Evolutionary conservation across 2,329 filamentous ascomycete genomes (phyloP), one percentile per base, ranked within the genome.

Genomic region (Xylaria sp.): DNA sequence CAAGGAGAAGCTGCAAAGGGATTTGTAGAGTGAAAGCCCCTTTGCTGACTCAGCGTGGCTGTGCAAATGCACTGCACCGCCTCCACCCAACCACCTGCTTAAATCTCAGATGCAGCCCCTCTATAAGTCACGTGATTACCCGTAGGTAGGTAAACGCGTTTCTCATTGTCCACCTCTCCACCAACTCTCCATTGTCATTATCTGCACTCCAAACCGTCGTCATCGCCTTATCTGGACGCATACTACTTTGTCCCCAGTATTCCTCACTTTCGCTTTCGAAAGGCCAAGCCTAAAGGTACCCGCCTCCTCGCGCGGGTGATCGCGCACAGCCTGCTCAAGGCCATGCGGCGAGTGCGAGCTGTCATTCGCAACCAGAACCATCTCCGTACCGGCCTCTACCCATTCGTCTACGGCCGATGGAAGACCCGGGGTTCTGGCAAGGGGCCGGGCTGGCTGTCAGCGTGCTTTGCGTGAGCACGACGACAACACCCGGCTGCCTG

Each of bases 351-450:
- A 69, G 70, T 72, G 63, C 52, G 68, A 72, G 59, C 62, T 6
- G 68, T 70, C 57, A 69, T 63, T 70, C 56, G 68, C 68, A 65
- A 68, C 70, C 70, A 72, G 66, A 66, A 66, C 60, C 68, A 70
- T 59, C 63, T 65, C 20, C 68, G 0, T 62, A 70, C 70, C 59
- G 70, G 68, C 70, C 39, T 72, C 70, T 72, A 72, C 70, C 70
- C 70, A 70, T 72, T 46, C 59, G 65, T 23, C 70, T 70, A 69
- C 70, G 70, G 70, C 63, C 59, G 56, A 70, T 70, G 65, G 70
- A 72, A 72, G 70, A 70, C 70, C 70, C 63, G 68, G 70, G 70
- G 65, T 65, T 64, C 62, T 69, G 70, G 68, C 54, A 72, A 72
- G 70, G 70, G 65, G 68, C 20, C 60, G 60, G 9, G 64, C 58